Evolutionary conservation across 495 filamentous ascomycete species (phyloP).

Genomic region (Aspergillus wentii): DNA sequence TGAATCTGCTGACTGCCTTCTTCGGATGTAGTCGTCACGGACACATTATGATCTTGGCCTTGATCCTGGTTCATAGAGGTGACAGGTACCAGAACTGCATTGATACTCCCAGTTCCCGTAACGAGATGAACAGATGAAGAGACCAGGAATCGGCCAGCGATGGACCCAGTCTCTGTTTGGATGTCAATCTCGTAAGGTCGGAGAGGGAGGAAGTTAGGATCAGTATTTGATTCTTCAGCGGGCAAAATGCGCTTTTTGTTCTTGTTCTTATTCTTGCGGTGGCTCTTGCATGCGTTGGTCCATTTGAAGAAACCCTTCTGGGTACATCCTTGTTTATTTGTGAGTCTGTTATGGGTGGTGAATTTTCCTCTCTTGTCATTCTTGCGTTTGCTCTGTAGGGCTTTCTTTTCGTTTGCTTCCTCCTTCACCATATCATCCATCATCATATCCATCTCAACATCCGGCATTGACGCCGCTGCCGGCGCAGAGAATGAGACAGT

Average conservation of each 20-base stretch:
- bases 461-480: neutral
- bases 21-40: constrained; percentile 1
- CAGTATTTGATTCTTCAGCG: neutral
- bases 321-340: too few relatives aligned
- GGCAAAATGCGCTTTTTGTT: too few relatives aligned
- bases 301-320: too few relatives aligned
- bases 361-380: too few relatives aligned
- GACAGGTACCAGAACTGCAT: constrained; percentile 6
- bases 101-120: constrained; percentile 5
- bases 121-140: constrained; percentile 5
- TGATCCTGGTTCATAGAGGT: neutral
- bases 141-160: constrained; percentile 9
- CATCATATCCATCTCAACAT: neutral
- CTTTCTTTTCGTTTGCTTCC: too few relatives aligned
- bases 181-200: constrained; percentile 14
- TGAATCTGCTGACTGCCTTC: constrained; percentile 6
- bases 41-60: neutral
- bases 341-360: too few relatives aligned
- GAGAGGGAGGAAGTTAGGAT: constrained; percentile 2
- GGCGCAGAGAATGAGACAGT: constrained; percentile 2
- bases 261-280: neutral
- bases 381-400: too few relatives aligned
- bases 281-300: too few relatives aligned
- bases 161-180: constrained; percentile 6
- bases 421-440: neutral